Base-by-base conservation (phyloP, 2,329 filamentous ascomycete genomes). In the Ophiostoma perfectum region DNA sequence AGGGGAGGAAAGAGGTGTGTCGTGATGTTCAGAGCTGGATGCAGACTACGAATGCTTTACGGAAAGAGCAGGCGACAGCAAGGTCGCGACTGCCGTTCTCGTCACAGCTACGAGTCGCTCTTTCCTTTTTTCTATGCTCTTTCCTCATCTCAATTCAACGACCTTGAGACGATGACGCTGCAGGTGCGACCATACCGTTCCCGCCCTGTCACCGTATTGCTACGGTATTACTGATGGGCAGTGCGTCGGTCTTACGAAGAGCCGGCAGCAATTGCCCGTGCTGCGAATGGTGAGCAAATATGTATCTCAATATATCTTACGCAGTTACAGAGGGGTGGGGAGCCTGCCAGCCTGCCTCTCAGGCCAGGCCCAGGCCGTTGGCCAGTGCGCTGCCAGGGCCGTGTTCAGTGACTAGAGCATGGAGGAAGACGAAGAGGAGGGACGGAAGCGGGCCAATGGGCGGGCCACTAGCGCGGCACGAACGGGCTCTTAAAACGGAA, bases 111-210 rank as follows among this genome's bases (percentile, higher is more conserved):
- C 42, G 12, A 47, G 45, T 27, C n/a, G 49, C 49, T 27, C 49
- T 55, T 55, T 55, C 49, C 49, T 11, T 55, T 11, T 49, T 49
- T 6, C 47, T n/a, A n/a, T 4, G 47, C 47, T n/a, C 47, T 49
- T 49, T 49, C 47, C 49, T 11, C 27, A 14, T 18, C 47, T n/a
- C 47, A 52, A 52, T n/a, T 3, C 42, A 45, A 45, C 47, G 27
- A 27, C 27, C 27, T 27, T 27, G 27, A 27, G 27, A 52, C 8
- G 18, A 55, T 55, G 49, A 55, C 18, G 49, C 49, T 55, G 49
- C 49, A 55, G 27, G 49, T 55, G 49, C 49, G n/a, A 55, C 12
- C 49, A 55, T 55, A 55, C 49, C 49, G 49, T 55, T 27, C n/a
- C 49, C 49, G 27, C 27, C 27, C 27, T 27, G 27, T 27, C 27